Conservation (phyloP, 129 eudicot species). For the Centella asiatica region DNA sequence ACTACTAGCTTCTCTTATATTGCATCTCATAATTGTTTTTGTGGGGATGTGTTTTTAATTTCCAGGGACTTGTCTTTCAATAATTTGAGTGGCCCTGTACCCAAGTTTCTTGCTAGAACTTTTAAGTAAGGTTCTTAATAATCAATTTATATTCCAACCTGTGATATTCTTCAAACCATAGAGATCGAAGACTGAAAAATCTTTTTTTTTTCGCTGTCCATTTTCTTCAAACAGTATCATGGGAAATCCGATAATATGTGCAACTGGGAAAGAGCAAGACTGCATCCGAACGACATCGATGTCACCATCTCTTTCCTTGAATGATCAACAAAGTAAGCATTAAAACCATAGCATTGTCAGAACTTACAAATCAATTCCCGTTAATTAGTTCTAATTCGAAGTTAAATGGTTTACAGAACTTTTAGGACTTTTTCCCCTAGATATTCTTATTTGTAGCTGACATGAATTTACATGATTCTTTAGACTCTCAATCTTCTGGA, state of each 20-base stretch:
- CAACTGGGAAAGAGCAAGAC: conserved; percentile 67
- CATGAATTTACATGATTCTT: neutral
- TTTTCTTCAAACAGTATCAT: conserved; percentile 40
- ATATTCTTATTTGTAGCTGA: conserved; percentile 4
- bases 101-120: conserved; percentile 64
- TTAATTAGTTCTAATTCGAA: too few relatives aligned
- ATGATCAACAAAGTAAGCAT: conserved; percentile 48
- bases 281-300: conserved; percentile 67
- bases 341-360: neutral
- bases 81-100: conserved; percentile 90
- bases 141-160: conserved; percentile 7
- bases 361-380: too few relatives aligned
- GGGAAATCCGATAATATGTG: conserved; percentile 90
- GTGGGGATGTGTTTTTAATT: conserved; percentile 9
- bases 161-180: neutral
- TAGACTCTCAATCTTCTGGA: conserved; percentile 42
- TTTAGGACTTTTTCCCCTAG: neutral
- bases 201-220: conserved; percentile 7
- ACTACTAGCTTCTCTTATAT: conserved; percentile 8
- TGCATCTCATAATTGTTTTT: neutral
- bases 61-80: conserved; percentile 88
- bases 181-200: neutral
- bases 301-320: conserved; percentile 49
- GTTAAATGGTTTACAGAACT: too few relatives aligned
- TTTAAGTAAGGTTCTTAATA: conserved; percentile 53